Evolutionary conservation across 75 land plant species (phyloP).

Genomic region (Isoetes taiwanensis): DNA sequence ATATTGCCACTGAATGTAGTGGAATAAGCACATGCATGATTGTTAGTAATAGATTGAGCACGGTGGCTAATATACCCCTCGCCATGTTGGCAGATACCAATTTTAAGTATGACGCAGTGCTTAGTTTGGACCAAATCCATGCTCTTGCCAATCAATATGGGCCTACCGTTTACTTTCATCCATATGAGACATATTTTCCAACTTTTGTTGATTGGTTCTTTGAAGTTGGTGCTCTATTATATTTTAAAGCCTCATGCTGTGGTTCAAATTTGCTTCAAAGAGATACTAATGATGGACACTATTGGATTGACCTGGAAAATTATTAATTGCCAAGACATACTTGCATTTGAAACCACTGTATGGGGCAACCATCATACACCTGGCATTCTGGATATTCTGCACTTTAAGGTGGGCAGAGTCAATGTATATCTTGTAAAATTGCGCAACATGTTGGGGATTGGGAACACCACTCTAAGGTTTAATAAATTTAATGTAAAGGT

Average conservation of each 20-base stretch:
- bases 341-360: conserved; percentile 62
- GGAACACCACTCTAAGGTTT: conserved; percentile 67
- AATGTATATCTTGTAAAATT: conserved; percentile 42
- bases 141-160: conserved; percentile 31
- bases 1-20: too few species aligned
- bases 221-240: conserved; percentile 43
- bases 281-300: conserved; percentile 49
- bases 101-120: too few species aligned
- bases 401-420: conserved; percentile 53
- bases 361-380: conserved; percentile 56
- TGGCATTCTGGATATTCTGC: conserved; percentile 57
- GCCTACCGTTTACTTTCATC: conserved; percentile 58
- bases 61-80: too few species aligned
- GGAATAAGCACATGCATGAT: too few species aligned
- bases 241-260: conserved; percentile 16
- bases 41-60: too few species aligned
- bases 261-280: conserved; percentile 69
- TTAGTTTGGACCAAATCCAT: conserved; percentile 36
- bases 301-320: conserved; percentile 78
- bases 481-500: conserved; percentile 59
- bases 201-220: conserved; percentile 67
- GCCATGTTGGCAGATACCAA: too few species aligned
- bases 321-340: conserved; percentile 31
- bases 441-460: conserved; percentile 77
- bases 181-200: conserved; percentile 49